Percentiles rank a stretch among this genome's conserved stretches.
phyloP scores from a whole-genome alignment of 2,329 filamentous ascomycete species.

The Botrytis tulipae region DNA sequence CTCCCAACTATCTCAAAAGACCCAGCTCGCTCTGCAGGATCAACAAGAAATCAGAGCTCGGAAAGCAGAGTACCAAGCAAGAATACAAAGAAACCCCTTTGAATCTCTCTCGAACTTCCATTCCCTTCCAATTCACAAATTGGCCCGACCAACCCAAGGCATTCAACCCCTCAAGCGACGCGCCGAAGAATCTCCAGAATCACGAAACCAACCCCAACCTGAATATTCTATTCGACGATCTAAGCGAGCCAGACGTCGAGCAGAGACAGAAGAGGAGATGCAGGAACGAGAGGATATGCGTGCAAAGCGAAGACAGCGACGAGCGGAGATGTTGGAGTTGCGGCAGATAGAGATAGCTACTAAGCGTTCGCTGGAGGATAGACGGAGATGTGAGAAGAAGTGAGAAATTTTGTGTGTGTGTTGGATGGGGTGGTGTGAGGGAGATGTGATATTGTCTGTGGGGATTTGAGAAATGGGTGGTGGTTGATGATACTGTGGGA shows the following conservation, averaged over 20 bases:
- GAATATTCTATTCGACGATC: neutral
- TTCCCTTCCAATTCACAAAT: neutral
- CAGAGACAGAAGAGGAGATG: neutral
- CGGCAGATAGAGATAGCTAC: neutral
- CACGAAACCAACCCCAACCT: too few species aligned
- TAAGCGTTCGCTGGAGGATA: neutral
- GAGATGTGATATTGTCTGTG: too few species aligned
- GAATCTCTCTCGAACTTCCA: neutral
- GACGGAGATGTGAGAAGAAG: neutral
- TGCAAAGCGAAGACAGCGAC: neutral
- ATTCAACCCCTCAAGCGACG: fast-evolving
- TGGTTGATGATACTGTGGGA: too few species aligned
- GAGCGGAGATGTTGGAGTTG: neutral
- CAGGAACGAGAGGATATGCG: neutral
- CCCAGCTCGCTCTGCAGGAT: neutral
- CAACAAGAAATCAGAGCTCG: neutral
- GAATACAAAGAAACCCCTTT: neutral
- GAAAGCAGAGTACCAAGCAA: neutral
- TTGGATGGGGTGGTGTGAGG: neutral
- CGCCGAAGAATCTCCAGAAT: neutral
- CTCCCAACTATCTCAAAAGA: neutral
- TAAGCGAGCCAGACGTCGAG: neutral
- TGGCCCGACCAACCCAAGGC: neutral
- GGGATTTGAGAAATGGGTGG: neutral
- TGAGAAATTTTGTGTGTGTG: neutral